A percentile compares a stretch with the other conserved stretches of the same genome.
Evolutionary conservation across 2,329 filamentous ascomycete genomes (phyloP).

Genomic region (Colletotrichum sp.): DNA sequence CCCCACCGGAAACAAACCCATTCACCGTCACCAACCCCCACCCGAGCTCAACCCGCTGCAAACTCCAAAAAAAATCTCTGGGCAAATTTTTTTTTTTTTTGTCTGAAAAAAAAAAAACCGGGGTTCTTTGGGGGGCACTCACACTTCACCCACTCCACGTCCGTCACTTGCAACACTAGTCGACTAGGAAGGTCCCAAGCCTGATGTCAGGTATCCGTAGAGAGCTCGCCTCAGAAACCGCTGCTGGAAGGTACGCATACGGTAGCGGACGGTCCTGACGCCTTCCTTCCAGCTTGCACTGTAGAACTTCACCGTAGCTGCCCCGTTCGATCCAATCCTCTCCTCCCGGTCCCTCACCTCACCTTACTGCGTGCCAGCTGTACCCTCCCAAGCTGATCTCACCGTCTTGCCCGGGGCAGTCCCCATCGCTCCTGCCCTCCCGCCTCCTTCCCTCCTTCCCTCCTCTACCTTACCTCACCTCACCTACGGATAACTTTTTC

Average conservation of each 20-base stretch:
- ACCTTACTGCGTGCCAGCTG: neutral
- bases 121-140: neutral
- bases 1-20: no score
- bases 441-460: neutral
- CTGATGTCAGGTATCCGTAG: neutral
- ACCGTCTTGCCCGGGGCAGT: neutral
- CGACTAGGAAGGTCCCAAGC: neutral
- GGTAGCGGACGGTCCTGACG: neutral
- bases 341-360: neutral
- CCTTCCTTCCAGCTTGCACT: neutral
- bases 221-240: neutral
- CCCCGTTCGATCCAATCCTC: neutral
- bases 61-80: neutral
- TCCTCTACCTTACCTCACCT: neutral
- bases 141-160: conserved; percentile 4
- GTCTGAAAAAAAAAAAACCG: neutral
- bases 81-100: neutral
- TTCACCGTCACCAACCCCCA: no score
- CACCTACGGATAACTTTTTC: neutral
- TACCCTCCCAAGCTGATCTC: neutral
- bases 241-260: neutral
- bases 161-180: conserved; percentile 3
- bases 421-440: neutral
- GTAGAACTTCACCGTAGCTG: neutral
- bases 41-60: neutral